Evolutionary conservation across 2,329 filamentous ascomycete species (phyloP).

Genomic region (Trichoderma sp.): DNA sequence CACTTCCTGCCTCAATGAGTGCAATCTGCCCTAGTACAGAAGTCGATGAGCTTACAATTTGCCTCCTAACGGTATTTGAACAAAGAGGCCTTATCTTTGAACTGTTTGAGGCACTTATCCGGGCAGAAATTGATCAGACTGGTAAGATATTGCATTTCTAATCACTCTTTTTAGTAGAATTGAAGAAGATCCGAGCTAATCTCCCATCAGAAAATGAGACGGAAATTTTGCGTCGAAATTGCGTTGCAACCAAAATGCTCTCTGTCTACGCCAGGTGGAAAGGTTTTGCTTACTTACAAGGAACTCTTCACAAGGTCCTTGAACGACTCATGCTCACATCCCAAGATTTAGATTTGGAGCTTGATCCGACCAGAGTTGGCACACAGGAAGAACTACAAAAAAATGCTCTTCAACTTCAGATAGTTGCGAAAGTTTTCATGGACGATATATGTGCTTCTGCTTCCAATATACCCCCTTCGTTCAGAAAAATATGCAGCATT

Average conservation of each 20-base stretch:
- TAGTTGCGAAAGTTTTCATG: slow-evolving; percentile 68
- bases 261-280: slow-evolving; percentile 72
- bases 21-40: slow-evolving; percentile 65
- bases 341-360: slow-evolving; percentile 64
- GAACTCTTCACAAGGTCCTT: slow-evolving; percentile 64
- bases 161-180: background rate
- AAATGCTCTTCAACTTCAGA: slow-evolving; percentile 63
- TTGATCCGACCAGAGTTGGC: slow-evolving; percentile 60
- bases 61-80: slow-evolving; percentile 67
- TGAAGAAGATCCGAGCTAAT: slow-evolving; percentile 16
- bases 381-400: slow-evolving; percentile 62
- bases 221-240: slow-evolving; percentile 64
- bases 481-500: slow-evolving; percentile 66
- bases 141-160: slow-evolving; percentile 36
- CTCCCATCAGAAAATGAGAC: slow-evolving; percentile 57
- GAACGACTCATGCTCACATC: slow-evolving; percentile 65
- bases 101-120: slow-evolving; percentile 63
- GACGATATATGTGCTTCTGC: slow-evolving; percentile 66
- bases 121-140: slow-evolving; percentile 66
- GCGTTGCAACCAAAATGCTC: slow-evolving; percentile 70
- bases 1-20: slow-evolving; percentile 61
- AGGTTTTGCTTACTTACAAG: slow-evolving; percentile 59
- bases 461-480: slow-evolving; percentile 58
- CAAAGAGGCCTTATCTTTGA: slow-evolving; percentile 61
- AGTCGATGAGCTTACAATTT: slow-evolving; percentile 66